A percentile compares a stretch with the other conserved stretches of the same genome.
Conservation (phyloP, 495 filamentous ascomycete genomes). For the Penicillium longicatenatum region DNA sequence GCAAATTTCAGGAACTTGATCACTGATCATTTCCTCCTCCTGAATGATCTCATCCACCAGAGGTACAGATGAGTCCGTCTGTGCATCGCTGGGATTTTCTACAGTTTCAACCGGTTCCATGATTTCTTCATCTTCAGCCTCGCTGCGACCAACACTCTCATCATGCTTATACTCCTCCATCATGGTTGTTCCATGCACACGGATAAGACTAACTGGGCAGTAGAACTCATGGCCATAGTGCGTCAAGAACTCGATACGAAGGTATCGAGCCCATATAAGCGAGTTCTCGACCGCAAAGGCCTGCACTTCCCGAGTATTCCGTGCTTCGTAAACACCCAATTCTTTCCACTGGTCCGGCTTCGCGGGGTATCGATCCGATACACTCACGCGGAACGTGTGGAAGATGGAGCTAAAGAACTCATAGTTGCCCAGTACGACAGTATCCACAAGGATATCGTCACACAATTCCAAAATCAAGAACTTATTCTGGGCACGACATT, state of each 20-base stretch:
- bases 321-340: conserved; percentile 83
- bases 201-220: conserved; percentile 86
- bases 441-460: conserved; percentile 95
- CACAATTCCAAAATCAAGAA: conserved; percentile 88
- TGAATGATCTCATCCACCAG: conserved; percentile 1
- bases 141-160: conserved; percentile 63
- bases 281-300: conserved; percentile 91
- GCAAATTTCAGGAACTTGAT: conserved; percentile 12
- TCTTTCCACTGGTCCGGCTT: conserved; percentile 91
- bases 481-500: conserved; percentile 85
- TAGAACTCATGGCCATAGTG: conserved; percentile 98
- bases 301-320: conserved; percentile 90
- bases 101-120: conserved; percentile 39
- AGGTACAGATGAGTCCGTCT: conserved; percentile 9
- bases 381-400: conserved; percentile 82
- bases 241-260: conserved; percentile 85
- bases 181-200: conserved; percentile 96
- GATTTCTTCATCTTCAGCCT: conserved; percentile 47
- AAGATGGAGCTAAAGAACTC: conserved; percentile 99
- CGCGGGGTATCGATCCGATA: conserved; percentile 90
- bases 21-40: not conserved
- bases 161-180: conserved; percentile 84
- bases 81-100: conserved; percentile 21
- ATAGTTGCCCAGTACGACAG: conserved; percentile 93
- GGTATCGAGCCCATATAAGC: conserved; percentile 91